phyloP scores from a whole-genome alignment of 371 early-diverging fungal species.

The Lichtheimia corymbifera region DNA sequence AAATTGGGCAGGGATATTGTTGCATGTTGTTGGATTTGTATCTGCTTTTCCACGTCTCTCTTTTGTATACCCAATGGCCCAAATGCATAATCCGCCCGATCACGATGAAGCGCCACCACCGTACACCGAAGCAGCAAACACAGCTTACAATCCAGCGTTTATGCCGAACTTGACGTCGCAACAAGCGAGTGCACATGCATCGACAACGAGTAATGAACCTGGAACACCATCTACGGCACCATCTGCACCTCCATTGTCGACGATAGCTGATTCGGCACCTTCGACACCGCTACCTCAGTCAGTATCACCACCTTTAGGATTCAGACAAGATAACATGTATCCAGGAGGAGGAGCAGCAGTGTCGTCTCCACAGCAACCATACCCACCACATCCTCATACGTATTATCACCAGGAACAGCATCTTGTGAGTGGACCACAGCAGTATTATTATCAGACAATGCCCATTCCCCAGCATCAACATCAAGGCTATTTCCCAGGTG shows the following conservation, averaged over 20 bases:
- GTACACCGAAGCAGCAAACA: constrained; percentile 17
- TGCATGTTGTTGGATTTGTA: no score
- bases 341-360: not conserved
- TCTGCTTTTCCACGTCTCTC: no score
- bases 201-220: not conserved
- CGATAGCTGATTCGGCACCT: not conserved
- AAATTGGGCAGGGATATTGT: no score
- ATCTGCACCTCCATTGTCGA: constrained; percentile 1
- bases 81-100: constrained; percentile 10
- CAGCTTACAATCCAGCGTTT: constrained; percentile 18
- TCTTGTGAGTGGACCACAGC: constrained; percentile 5
- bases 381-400: constrained; percentile 6
- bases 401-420: constrained; percentile 6
- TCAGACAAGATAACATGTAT: not conserved
- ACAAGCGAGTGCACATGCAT: constrained; percentile 2
- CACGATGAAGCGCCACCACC: constrained; percentile 20
- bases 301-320: not conserved
- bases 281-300: not conserved
- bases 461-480: constrained; percentile 9
- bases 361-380: constrained; percentile 1
- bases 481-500: constrained; percentile 6
- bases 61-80: not conserved
- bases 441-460: constrained; percentile 16
- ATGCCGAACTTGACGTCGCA: constrained; percentile 3
- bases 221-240: constrained; percentile 8